phyloP scores from a whole-genome alignment of 1,284 basidiomycete species.

The Ganoderma lingzhi region DNA sequence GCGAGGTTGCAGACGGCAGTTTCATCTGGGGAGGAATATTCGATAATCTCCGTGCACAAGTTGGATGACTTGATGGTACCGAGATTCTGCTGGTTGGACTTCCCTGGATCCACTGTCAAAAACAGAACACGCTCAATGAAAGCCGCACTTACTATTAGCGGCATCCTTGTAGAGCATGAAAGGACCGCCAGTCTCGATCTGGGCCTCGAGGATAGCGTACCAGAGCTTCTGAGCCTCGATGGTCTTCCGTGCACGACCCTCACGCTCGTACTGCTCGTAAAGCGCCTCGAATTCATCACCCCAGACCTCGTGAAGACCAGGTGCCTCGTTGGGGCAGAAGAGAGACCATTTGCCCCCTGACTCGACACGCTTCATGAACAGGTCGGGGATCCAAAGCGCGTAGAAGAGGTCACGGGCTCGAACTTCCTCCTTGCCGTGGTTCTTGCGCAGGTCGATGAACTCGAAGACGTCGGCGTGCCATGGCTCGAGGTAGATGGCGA shows the following conservation, averaged over 20 bases:
- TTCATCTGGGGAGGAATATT: conserved; percentile 98
- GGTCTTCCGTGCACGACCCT: conserved; percentile 88
- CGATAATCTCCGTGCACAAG: conserved; percentile 98
- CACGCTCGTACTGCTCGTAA: conserved; percentile 91
- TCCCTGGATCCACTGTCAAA: conserved; percentile 56
- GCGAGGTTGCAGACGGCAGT: conserved; percentile 99
- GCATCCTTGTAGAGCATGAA: conserved; percentile 99
- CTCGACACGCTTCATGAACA: conserved; percentile 98
- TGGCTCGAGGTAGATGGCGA: conserved; percentile 97
- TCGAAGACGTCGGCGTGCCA: conserved; percentile 99
- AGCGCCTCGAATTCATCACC: conserved; percentile 93
- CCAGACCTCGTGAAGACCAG: conserved; percentile 90
- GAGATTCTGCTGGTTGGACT: conserved; percentile 98
- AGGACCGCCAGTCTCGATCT: conserved; percentile 98
- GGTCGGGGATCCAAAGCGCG: conserved; percentile 97
- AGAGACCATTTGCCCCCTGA: conserved; percentile 92
- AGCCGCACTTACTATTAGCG: conserved; percentile 71
- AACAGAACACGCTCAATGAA: not conserved
- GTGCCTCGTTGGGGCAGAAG: conserved; percentile 98
- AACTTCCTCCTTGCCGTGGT: conserved; percentile 98
- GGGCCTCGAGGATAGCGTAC: conserved; percentile 97
- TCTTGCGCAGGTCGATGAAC: conserved; percentile 98
- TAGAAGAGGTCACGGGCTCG: conserved; percentile 99
- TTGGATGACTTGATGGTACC: conserved; percentile 99
- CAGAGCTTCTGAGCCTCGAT: conserved; percentile 98